A percentile compares a stretch with the other conserved stretches of the same genome.
Conservation (phyloP, 176 grass and related monocot genomes). For the Dactylis glomerata region DNA sequence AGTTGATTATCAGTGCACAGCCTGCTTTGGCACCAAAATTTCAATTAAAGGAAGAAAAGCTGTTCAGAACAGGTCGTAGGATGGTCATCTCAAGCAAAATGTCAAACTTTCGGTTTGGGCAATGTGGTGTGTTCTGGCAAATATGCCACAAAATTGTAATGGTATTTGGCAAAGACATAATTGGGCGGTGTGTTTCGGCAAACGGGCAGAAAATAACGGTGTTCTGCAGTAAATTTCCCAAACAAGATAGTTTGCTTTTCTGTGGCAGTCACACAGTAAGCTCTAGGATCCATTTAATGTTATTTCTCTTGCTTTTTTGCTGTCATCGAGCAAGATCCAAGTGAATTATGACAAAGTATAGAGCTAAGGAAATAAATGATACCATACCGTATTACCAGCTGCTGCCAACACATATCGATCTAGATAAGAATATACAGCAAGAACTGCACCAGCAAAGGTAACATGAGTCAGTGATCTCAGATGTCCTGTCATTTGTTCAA, state of each 20-base stretch:
- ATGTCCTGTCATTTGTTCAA: constrained; percentile 65
- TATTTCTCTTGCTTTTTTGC: constrained; percentile 4
- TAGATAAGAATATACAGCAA: constrained; percentile 80
- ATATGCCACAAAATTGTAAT: no score
- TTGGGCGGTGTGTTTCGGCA: no score
- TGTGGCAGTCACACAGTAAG: background rate
- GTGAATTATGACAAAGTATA: background rate
- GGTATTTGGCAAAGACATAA: no score
- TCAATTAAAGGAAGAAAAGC: no score
- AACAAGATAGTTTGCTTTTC: background rate
- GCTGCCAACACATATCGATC: constrained; percentile 90
- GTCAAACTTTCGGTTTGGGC: no score
- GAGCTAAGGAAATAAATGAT: constrained; percentile 29
- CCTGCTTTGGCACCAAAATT: no score
- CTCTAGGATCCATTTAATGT: background rate
- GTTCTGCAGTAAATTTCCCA: no score
- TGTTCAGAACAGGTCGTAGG: no score
- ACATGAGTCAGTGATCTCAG: constrained; percentile 63
- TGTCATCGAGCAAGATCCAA: constrained; percentile 8
- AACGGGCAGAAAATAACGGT: no score
- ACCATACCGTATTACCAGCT: constrained; percentile 85
- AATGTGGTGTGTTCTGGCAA: no score
- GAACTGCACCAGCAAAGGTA: constrained; percentile 74
- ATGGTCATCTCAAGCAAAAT: no score
- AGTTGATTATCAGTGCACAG: no score